Evolutionary conservation across 352 stramenopile genomes (phyloP), one percentile per base, ranked within the genome.

Genomic region (Heterotrichella gracilis): DNA sequence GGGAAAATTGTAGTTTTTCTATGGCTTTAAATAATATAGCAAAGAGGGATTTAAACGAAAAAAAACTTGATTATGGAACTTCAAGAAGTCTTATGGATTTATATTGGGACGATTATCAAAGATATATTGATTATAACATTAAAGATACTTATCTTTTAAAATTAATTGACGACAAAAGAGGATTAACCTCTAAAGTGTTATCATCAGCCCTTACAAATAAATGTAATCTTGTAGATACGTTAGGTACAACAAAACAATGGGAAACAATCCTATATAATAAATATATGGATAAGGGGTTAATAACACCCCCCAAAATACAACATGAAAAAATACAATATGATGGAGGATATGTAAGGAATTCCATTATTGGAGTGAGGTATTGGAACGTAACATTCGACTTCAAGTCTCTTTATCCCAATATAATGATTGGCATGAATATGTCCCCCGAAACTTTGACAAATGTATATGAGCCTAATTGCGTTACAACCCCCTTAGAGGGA

Each of bases 101-200:
- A n/a, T 66, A 66, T 66, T n/a, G 23, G 41, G 23, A 66, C 41
- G 41, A 66, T 66, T 66, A 24, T 66, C 41, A 66, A 66, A 66
- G n/a, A n/a, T 66, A 66, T 66, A 22, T 66, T 22, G 41, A 66
- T 22, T 66, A 66, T 22, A 66, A 66, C 41, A 66, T 66, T 22
- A 66, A 66, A 66, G 41, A 66, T 22, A 22, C 23, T 24, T n/a
- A 66, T n/a, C 41, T 66, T 66, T n/a, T 66, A n/a, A 22, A 66
- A 24, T 22, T n/a, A 66, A 24, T 66, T 22, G 41, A 66, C 21
- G n/a, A 66, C n/a, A 66, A 66, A 22, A n/a, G 21, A 24, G 41
- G 41, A 66, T 22, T 66, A n/a, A 66, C 23, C 41, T 24, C 21
- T 66, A n/a, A 24, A 22, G 41, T 66, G 23, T 66, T 66, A n/a